These are phyloP conservation scores for Sclerotinia subarctica DNA, from an alignment of 2,329 filamentous ascomycete genomes.

Conservation along the genomic window DNA sequence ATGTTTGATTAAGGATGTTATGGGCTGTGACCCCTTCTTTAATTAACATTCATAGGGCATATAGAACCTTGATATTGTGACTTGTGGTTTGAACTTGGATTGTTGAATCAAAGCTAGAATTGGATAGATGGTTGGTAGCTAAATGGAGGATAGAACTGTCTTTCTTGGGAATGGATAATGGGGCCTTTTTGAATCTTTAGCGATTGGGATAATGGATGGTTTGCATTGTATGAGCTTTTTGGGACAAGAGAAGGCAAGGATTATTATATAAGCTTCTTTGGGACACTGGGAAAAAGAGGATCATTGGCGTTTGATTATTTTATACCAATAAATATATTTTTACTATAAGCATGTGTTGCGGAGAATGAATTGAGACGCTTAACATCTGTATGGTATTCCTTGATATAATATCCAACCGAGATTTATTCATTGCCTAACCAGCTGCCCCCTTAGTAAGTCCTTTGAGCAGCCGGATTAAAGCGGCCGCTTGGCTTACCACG, in stretches of 20 bases:
- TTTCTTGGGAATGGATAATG: neutral
- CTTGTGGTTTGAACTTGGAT: neutral
- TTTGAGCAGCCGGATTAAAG: neutral
- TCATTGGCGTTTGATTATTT: neutral
- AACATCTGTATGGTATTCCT: neutral
- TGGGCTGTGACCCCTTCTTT: slow-evolving; percentile 8
- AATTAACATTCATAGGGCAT: neutral
- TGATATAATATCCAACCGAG: too few relatives aligned
- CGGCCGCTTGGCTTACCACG: slow-evolving; percentile 3
- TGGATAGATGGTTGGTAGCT: neutral
- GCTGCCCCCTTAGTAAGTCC: too few relatives aligned
- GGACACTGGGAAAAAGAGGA: neutral
- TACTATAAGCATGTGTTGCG: neutral
- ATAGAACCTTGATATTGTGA: slow-evolving; percentile 11
- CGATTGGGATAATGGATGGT: neutral
- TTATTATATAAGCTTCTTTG: neutral
- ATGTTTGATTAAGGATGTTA: neutral
- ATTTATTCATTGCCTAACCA: neutral
- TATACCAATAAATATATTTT: neutral
- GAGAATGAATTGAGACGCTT: neutral
- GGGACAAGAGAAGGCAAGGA: neutral
- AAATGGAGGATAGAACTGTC: neutral
- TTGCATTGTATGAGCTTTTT: neutral
- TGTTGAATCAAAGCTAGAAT: neutral
- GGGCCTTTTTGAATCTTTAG: neutral